These are phyloP conservation scores for Lasiosphaeris hirsuta DNA, from an alignment of 495 filamentous ascomycete genomes.

Conservation along the genomic window DNA sequence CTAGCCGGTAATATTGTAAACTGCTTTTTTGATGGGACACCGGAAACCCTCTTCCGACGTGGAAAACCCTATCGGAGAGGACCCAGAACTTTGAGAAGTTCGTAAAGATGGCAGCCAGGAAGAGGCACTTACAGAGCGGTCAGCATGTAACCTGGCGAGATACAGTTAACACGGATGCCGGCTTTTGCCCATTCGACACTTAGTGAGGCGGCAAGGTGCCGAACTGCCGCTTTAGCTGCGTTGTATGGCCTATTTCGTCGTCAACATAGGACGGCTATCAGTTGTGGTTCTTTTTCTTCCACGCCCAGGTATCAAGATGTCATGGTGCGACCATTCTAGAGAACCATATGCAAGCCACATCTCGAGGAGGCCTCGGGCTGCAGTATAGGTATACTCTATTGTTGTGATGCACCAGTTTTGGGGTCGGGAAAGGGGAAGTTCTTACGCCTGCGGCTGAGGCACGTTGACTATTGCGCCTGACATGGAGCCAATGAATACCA, in stretches of 20 bases:
- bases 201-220: conserved; percentile 74
- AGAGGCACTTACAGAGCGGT: conserved; percentile 70
- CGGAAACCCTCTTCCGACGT: background rate
- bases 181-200: conserved; percentile 87
- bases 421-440: conserved; percentile 2
- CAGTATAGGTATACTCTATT: too few relatives aligned
- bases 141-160: conserved; percentile 90
- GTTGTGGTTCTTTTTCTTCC: background rate
- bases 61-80: background rate
- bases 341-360: too few relatives aligned
- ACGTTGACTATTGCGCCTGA: conserved; percentile 88
- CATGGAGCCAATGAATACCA: conserved; percentile 97
- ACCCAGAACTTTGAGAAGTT: background rate
- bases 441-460: conserved; percentile 80
- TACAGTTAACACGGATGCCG: conserved; percentile 86
- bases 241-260: conserved; percentile 64
- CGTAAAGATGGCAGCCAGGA: background rate
- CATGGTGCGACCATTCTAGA: background rate
- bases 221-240: conserved; percentile 81
- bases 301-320: background rate
- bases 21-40: too few relatives aligned
- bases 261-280: background rate
- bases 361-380: too few relatives aligned
- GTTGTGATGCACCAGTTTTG: too few relatives aligned
- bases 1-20: too few relatives aligned